Evolutionary conservation across 352 stramenopile species (phyloP).

Genomic region (Pythium scleroteichum): DNA sequence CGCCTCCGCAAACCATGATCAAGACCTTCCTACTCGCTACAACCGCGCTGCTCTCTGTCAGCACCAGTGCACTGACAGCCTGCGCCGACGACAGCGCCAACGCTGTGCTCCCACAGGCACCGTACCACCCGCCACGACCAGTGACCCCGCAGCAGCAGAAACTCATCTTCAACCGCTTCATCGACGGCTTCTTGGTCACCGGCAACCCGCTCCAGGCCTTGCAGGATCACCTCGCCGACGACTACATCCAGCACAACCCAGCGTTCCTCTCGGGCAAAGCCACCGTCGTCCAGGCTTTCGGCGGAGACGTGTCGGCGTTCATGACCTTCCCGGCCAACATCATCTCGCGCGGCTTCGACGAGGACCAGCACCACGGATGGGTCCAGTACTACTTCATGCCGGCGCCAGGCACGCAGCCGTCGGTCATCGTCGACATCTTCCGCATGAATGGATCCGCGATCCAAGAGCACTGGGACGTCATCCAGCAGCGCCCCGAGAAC

Average conservation of each 20-base stretch:
- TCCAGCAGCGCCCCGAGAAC: background rate
- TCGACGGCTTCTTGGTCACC: background rate
- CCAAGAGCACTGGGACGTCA: constrained; percentile 4
- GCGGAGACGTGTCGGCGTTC: background rate
- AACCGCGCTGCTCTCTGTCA: background rate
- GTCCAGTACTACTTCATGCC: constrained; percentile 4
- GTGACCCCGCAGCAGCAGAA: constrained; percentile 1
- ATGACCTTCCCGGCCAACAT: background rate
- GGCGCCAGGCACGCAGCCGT: background rate
- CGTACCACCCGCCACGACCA: background rate
- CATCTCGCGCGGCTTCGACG: background rate
- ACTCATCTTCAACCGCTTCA: constrained; percentile 5
- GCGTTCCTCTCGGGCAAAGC: background rate
- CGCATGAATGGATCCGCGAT: background rate
- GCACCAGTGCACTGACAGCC: background rate
- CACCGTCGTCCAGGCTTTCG: background rate
- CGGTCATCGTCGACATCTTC: too few species aligned
- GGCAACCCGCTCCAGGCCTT: background rate
- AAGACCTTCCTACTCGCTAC: background rate
- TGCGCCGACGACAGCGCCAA: background rate
- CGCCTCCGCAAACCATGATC: background rate
- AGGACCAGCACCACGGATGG: background rate
- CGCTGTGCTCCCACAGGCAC: background rate
- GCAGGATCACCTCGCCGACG: background rate
- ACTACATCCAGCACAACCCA: constrained; percentile 10